These are phyloP conservation scores for Cercospora zeina DNA, from an alignment of 2,329 filamentous ascomycete genomes.

Conservation along the genomic window DNA sequence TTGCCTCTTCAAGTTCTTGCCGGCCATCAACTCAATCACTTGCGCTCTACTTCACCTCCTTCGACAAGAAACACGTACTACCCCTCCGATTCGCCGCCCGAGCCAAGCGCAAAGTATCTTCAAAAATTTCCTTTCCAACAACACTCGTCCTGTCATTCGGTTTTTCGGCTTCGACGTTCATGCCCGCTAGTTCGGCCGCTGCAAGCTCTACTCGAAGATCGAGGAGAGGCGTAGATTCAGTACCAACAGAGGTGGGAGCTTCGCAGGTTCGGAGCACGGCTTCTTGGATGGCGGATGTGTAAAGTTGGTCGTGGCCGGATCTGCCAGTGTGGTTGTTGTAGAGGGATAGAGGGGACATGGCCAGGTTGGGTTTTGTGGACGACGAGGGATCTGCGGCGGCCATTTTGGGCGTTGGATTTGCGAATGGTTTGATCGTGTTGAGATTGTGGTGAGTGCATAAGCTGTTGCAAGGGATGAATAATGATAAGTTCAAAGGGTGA, in stretches of 20 bases:
- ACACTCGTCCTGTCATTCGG: background rate
- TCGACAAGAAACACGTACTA: background rate
- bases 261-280: background rate
- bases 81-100: background rate
- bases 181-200: background rate
- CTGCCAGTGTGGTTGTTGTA: background rate
- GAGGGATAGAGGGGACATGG: background rate
- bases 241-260: background rate
- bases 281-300: background rate
- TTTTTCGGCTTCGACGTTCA: background rate
- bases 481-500: no score
- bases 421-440: background rate
- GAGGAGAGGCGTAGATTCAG: background rate
- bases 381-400: no score
- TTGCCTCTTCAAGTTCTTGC: background rate
- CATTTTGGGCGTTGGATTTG: background rate
- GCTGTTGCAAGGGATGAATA: no score
- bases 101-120: conserved; percentile 1
- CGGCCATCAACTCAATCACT: background rate
- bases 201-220: conserved; percentile 1
- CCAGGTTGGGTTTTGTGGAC: background rate
- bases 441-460: background rate
- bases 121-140: background rate
- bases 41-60: background rate
- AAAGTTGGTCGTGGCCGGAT: background rate